Base-by-base conservation (phyloP, 441 rosid genomes). In the Melastoma candidum region DNA sequence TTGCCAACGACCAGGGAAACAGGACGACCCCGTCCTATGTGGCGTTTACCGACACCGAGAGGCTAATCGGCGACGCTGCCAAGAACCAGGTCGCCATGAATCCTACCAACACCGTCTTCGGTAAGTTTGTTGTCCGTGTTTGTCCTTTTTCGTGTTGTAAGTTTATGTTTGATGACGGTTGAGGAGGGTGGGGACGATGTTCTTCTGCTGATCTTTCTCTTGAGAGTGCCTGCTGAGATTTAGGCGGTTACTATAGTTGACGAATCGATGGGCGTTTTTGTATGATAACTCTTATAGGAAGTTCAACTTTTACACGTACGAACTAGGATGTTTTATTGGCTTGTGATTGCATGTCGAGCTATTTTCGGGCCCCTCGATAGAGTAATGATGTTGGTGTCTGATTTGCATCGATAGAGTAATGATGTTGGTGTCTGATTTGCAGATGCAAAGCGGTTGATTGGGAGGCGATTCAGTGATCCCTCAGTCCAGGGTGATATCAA, bases 381-480 rank as follows among this genome's bases (percentile, higher is more conserved):
- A 36, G 8, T 36, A 6, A 36, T 36, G 41, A 29, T 17, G 11
- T 0, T 27, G 13, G 12, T 41, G 39, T 24, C 53, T 58, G 6
- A 22, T 9, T 11, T n/a, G 32, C 22, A 17, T 17, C 22, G 22
- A 17, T 17, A 17, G 22, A 17, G 22, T 17, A 17, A 17, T 17
- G 22, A 36, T 36, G 8, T 58, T 4, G 53, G 3, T 50, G 49
- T 7, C 50, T 32, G 7, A 24, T n/a, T 50, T 12, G n/a, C 49
- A 59, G 63, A 59, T 59, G 63, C 63, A 1, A 59, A 59, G 63
- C 36, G 63, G 63, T 59, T 59, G 63, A 59, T 59, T 4, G 63
- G 63, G n/a, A 59, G 63, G 46, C 25, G 63, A 22, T 59, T 59
- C 32, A 45, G 29, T 11, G 63, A 59, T 12, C 1, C 56, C 12